Conservation (phyloP, 257 asterid species). For the Scutellaria baicalensis region DNA sequence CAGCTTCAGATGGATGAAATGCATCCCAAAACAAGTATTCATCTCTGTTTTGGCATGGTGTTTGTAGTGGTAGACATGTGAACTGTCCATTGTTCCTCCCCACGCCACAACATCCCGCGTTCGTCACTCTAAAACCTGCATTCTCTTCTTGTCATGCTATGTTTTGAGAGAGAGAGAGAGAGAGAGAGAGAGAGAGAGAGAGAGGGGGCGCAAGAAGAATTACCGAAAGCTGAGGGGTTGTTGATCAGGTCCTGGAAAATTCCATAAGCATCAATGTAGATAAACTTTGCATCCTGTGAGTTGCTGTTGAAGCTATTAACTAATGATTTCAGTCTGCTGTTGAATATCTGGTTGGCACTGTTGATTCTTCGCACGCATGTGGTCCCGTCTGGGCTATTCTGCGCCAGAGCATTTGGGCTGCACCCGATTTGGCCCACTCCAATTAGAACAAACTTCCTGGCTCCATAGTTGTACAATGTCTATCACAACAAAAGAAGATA, state of each 20-base stretch:
- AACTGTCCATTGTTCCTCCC: conserved; percentile 97
- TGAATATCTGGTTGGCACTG: conserved; percentile 62
- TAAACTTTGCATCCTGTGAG: conserved; percentile 53
- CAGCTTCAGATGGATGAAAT: conserved; percentile 80
- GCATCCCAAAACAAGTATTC: conserved; percentile 88
- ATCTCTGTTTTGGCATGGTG: conserved; percentile 59
- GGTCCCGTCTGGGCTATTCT: conserved; percentile 74
- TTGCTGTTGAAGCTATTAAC: conserved; percentile 67
- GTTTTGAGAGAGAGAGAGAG: background rate
- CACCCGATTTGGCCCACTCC: conserved; percentile 94
- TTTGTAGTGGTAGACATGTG: conserved; percentile 74
- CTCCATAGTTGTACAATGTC: conserved; percentile 64
- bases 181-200: background rate
- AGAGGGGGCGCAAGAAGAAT: background rate
- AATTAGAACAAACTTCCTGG: conserved; percentile 56
- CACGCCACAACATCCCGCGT: conserved; percentile 90
- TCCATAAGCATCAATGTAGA: conserved; percentile 67
- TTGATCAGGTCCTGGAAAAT: conserved; percentile 74
- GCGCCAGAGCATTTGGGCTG: conserved; percentile 93
- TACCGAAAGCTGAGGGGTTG: conserved; percentile 68
- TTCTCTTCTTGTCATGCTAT: too few species aligned
- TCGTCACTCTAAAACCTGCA: conserved; percentile 74
- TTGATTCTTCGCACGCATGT: conserved; percentile 73
- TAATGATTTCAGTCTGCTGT: conserved; percentile 41
- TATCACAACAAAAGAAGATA: background rate